Base-by-base conservation (phyloP, 1,284 basidiomycete genomes). In the Ganoderma lingzhi region DNA sequence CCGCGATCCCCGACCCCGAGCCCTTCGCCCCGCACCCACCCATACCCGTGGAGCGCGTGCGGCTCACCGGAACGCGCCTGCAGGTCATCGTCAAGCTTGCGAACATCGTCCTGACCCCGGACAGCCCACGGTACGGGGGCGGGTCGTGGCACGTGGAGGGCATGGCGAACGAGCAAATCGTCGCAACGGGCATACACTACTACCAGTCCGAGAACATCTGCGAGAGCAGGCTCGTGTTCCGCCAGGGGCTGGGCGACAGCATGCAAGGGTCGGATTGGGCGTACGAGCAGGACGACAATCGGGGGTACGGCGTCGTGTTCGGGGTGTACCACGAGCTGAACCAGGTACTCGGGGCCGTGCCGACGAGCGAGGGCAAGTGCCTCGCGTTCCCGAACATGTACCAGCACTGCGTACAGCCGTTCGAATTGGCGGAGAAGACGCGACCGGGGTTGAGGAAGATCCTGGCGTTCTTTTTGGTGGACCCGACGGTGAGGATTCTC, bases 1-100 rank as follows among this genome's bases (percentile, higher is more conserved):
- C 62, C 23, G 12, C 23, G 14, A 48, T 63, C 32, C 62, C 28
- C 30, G 62, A 63, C 23, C 62, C 62, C 35, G 42, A n/a, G 4
- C 62, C 62, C 35, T 63, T 63, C 62, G 23, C n/a, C 19, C 62
- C 61, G 30, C 61, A 42, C 39, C 23, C 28, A 10, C 14, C 41
- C 19, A 4, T 15, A 10, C 14, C 74, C 14, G 76, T 32, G 68
- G 44, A 17, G 14, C 41, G 42, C 10, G 45, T 51, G 17, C 14
- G n/a, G 12, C 44, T 63, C 19, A 19, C 23, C 19, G 62, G 62
- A 28, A 9, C 37, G 10, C 39, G n/a, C 30, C 67, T 86, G 6
- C 86, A 88, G 71, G 77, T 87, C 17, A 86, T 88, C 64, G 82
- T 86, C 64, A 63, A 63, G 35, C 44, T 51, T 32, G 62, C 62